These are phyloP conservation scores for Penicillium sp. DNA, from an alignment of 2,329 filamentous ascomycete species.

Conservation along the genomic window DNA sequence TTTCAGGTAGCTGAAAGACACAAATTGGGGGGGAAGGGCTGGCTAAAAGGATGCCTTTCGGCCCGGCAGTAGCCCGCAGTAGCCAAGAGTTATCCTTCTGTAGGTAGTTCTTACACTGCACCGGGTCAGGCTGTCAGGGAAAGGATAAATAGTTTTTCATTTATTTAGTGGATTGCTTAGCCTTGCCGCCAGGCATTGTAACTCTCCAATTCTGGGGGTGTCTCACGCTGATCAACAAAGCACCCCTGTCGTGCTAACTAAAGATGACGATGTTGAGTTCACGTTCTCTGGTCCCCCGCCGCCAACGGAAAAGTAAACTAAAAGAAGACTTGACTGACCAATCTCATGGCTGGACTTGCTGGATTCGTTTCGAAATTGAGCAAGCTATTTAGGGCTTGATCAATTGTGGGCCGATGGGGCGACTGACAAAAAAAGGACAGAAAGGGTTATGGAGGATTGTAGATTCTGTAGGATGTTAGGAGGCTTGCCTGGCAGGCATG, in stretches of 20 bases:
- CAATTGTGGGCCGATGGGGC: neutral
- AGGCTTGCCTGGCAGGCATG: neutral
- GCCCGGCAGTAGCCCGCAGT: neutral
- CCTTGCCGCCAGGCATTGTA: slow-evolving; percentile 7
- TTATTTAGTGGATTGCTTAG: neutral
- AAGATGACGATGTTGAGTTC: neutral
- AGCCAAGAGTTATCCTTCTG: too few species aligned
- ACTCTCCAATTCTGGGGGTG: slow-evolving; percentile 2
- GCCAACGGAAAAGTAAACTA: neutral
- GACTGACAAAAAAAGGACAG: neutral
- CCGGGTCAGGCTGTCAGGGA: too few species aligned
- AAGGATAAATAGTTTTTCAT: too few species aligned
- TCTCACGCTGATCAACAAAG: slow-evolving; percentile 7
- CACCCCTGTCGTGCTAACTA: neutral
- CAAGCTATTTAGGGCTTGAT: neutral
- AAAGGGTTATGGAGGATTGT: neutral
- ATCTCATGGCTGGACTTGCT: neutral
- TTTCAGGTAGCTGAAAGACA: too few species aligned
- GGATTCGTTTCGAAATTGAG: neutral
- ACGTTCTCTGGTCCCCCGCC: neutral
- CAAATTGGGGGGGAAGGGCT: too few species aligned
- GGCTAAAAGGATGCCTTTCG: neutral
- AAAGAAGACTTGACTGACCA: neutral
- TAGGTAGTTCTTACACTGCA: neutral
- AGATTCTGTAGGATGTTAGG: too few species aligned